These are phyloP conservation scores for Piromyces finnis DNA, from an alignment of 192 early-diverging fungal genomes.

Conservation along the genomic window DNA sequence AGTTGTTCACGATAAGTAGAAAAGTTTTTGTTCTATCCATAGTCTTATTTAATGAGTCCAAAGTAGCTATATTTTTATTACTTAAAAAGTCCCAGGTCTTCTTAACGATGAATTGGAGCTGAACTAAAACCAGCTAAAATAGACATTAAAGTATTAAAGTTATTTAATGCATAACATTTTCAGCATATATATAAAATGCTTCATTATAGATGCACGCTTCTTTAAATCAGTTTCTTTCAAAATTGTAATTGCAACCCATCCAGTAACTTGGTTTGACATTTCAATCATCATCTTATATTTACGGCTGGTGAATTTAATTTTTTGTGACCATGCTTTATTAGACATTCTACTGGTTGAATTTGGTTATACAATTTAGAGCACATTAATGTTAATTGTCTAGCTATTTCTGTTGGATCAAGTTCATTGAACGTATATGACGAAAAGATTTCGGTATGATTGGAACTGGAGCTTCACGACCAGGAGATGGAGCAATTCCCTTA, in stretches of 20 bases:
- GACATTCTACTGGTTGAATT: slow-evolving; percentile 73
- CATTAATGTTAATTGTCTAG: slow-evolving; percentile 87
- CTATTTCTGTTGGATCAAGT: slow-evolving; percentile 78
- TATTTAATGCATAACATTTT: slow-evolving; percentile 69
- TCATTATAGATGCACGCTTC: slow-evolving; percentile 54
- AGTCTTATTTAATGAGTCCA: slow-evolving; percentile 46
- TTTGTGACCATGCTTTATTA: slow-evolving; percentile 76
- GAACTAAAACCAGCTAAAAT: slow-evolving; percentile 78
- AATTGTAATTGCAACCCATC: slow-evolving; percentile 61
- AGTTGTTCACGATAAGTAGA: slow-evolving; percentile 9
- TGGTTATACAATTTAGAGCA: slow-evolving; percentile 65
- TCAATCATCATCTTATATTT: slow-evolving; percentile 79
- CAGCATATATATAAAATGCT: slow-evolving; percentile 65
- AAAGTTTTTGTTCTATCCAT: slow-evolving; percentile 73
- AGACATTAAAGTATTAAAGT: slow-evolving; percentile 84
- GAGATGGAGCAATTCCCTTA: background rate
- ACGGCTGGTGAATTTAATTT: slow-evolving; percentile 17
- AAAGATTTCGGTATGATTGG: slow-evolving; percentile 70
- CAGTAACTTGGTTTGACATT: slow-evolving; percentile 64
- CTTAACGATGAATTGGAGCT: slow-evolving; percentile 66
- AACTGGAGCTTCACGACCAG: slow-evolving; percentile 25
- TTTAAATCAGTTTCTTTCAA: slow-evolving; percentile 36
- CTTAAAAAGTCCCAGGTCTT: slow-evolving; percentile 70
- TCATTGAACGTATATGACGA: slow-evolving; percentile 65
- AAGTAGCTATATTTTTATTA: slow-evolving; percentile 18